Conservation (phyloP, 345 rosid species). For the Mallotus nudiflorus region DNA sequence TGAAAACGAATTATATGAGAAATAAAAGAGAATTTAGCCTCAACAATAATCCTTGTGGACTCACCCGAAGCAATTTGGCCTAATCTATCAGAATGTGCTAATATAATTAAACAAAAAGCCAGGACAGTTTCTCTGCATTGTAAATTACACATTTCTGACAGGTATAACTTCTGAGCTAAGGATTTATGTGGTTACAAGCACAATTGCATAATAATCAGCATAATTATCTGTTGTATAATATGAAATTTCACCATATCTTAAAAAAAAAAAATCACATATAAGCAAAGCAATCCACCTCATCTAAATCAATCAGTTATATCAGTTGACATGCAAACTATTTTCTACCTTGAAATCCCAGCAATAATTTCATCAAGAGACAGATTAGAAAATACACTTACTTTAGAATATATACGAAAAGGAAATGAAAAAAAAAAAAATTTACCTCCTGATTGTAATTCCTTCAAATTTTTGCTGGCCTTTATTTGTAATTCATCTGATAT, state of each 20-base stretch:
- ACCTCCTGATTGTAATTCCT: slow-evolving; percentile 35
- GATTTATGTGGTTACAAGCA: not conserved
- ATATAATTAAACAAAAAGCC: not conserved
- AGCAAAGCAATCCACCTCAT: not conserved
- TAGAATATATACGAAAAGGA: not conserved
- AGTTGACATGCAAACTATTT: not conserved
- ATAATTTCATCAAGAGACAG: not conserved
- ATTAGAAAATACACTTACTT: not conserved
- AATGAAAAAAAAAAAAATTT: not conserved
- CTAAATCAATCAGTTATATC: not conserved
- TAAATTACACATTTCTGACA: not conserved
- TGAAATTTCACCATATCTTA: not conserved
- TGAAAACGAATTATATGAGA: not conserved
- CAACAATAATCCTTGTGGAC: not conserved
- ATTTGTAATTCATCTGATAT: not conserved
- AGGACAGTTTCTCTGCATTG: not conserved
- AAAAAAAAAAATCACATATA: not conserved
- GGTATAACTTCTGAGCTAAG: not conserved
- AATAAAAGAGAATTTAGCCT: not conserved
- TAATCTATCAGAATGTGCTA: not conserved
- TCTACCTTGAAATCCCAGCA: not conserved
- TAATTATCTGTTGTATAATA: not conserved
- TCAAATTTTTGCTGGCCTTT: not conserved
- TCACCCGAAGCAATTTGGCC: not conserved
- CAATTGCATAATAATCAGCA: not conserved